These are phyloP conservation scores for Phytopythium ostracodes DNA, from an alignment of 352 stramenopile species.

Conservation along the genomic window DNA sequence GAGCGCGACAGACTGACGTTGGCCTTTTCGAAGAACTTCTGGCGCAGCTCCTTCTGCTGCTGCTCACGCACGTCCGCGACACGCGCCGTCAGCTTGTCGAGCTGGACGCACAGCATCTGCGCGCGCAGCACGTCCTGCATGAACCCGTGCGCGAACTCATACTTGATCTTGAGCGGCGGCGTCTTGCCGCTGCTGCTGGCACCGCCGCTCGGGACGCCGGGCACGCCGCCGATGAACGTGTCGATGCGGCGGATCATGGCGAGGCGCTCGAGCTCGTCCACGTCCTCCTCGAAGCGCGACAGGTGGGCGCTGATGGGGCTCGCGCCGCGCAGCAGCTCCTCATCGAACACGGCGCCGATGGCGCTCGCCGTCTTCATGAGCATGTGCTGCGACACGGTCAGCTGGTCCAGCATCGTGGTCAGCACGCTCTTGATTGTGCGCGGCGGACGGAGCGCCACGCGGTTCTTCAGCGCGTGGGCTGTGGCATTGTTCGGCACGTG, in stretches of 20 bases:
- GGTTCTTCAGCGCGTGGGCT: constrained; percentile 56
- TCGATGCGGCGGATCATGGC: constrained; percentile 78
- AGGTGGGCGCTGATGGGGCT: constrained; percentile 73
- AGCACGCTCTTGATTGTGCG: constrained; percentile 82
- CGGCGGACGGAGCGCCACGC: constrained; percentile 61
- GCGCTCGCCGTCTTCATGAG: constrained; percentile 86
- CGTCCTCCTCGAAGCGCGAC: constrained; percentile 55
- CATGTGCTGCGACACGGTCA: constrained; percentile 82
- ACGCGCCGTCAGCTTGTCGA: constrained; percentile 73
- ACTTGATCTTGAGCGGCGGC: constrained; percentile 63
- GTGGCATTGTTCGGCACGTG: not conserved
- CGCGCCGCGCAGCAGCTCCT: constrained; percentile 58
- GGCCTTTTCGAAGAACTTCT: constrained; percentile 73
- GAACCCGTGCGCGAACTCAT: constrained; percentile 83
- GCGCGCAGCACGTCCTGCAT: constrained; percentile 81
- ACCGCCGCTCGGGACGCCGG: constrained; percentile 9
- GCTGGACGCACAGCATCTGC: constrained; percentile 77
- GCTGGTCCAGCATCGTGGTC: constrained; percentile 76
- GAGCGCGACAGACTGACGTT: constrained; percentile 47
- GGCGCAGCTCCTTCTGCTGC: constrained; percentile 70
- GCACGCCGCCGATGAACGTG: constrained; percentile 67
- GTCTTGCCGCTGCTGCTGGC: not conserved
- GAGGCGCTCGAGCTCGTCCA: constrained; percentile 71
- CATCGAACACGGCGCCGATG: constrained; percentile 72
- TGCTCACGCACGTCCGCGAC: constrained; percentile 70